Percentiles rank a stretch among this genome's conserved stretches.
Evolutionary conservation across 2,329 filamentous ascomycete species (phyloP).

Genomic region (Chrysoporthe puriensis): DNA sequence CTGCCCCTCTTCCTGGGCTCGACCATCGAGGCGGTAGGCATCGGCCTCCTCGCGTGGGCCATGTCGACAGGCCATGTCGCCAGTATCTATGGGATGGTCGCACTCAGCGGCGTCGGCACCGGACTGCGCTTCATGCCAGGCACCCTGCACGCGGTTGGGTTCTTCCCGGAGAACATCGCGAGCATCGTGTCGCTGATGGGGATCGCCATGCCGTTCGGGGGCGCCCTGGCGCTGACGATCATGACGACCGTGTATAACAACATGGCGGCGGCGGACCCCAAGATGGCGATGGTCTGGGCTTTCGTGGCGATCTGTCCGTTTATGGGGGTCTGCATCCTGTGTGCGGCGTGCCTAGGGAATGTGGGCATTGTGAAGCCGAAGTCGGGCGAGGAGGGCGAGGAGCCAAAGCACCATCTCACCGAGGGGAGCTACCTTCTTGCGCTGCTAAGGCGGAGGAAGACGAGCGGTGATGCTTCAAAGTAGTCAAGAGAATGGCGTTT

Average conservation of each 20-base stretch:
- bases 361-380: conserved; percentile 36
- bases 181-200: conserved; percentile 62
- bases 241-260: conserved; percentile 75
- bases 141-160: conserved; percentile 64
- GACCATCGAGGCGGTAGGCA: conserved; percentile 59
- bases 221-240: conserved; percentile 66
- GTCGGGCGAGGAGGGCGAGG: conserved; percentile 16
- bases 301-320: conserved; percentile 66
- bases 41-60: conserved; percentile 62
- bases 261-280: conserved; percentile 24
- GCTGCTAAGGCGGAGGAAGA: background rate
- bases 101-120: conserved; percentile 63
- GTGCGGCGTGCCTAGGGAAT: conserved; percentile 38
- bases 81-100: conserved; percentile 68
- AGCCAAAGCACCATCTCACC: conserved; percentile 16
- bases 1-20: conserved; percentile 59
- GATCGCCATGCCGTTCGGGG: conserved; percentile 65
- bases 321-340: conserved; percentile 43
- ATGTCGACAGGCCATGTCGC: conserved; percentile 52
- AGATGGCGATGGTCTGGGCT: conserved; percentile 63
- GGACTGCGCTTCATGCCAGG: conserved; percentile 59
- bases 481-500: background rate
- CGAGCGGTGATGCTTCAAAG: background rate
- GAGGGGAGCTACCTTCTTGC: conserved; percentile 19
- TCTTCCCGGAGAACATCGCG: conserved; percentile 61